These are phyloP conservation scores for Phialemonium atrogriseum DNA, from an alignment of 2,329 filamentous ascomycete genomes.

Conservation along the genomic window DNA sequence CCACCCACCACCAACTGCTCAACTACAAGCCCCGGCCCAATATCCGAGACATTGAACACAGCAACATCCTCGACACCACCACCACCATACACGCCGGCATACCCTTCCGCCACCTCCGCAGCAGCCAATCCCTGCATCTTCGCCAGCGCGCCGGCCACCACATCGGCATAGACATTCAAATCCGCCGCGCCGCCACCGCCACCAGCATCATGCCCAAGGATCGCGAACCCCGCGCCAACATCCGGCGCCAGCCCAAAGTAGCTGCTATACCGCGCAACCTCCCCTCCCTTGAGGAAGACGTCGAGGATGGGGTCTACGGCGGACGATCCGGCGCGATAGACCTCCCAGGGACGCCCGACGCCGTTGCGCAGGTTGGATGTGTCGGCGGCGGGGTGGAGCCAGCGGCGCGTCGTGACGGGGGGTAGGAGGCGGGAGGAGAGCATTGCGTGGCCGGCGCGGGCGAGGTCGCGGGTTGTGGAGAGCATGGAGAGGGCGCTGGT, in stretches of 20 bases:
- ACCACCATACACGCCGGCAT: constrained; percentile 8
- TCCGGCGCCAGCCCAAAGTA: constrained; percentile 18
- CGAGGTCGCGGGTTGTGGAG: constrained; percentile 13
- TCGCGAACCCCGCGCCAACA: constrained; percentile 21
- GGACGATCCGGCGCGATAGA: constrained; percentile 17
- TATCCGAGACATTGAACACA: constrained; percentile 7
- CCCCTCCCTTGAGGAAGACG: constrained; percentile 18
- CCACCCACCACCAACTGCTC: constrained; percentile 7
- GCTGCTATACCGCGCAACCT: constrained; percentile 18
- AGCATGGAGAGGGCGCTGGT: constrained; percentile 11
- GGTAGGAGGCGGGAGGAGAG: constrained; percentile 15
- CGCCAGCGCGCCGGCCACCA: constrained; percentile 16
- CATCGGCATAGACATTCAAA: constrained; percentile 24
- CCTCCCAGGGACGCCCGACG: constrained; percentile 23
- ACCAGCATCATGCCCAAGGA: constrained; percentile 21
- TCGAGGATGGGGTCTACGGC: constrained; percentile 16
- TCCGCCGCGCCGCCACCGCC: constrained; percentile 15
- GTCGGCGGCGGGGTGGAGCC: constrained; percentile 19
- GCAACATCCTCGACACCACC: background rate
- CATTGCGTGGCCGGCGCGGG: constrained; percentile 13
- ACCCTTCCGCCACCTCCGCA: constrained; percentile 9
- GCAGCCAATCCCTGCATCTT: constrained; percentile 10
- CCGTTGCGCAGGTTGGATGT: constrained; percentile 25
- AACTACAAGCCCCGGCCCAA: constrained; percentile 17
- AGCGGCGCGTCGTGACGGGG: constrained; percentile 17